These are phyloP conservation scores for Ogataea henricii DNA, from an alignment of 805 yeast genomes.

Conservation along the genomic window DNA sequence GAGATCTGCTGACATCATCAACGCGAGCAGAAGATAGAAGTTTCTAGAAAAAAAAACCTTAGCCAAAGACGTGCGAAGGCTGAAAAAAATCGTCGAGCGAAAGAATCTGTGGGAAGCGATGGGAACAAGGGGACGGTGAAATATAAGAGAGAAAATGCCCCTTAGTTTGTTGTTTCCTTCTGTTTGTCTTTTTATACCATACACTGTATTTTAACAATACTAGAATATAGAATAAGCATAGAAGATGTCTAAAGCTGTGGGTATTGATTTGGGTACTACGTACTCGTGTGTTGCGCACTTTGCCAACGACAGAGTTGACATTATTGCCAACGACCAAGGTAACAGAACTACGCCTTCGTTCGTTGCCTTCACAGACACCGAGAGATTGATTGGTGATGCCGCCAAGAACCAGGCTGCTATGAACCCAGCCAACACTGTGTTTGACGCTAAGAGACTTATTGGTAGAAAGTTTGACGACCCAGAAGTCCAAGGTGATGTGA, in stretches of 20 bases:
- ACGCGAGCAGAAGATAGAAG: constrained; percentile 10
- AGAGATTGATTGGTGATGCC: constrained; percentile 94
- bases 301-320: constrained; percentile 89
- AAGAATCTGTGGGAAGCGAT: constrained; percentile 10
- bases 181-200: not conserved
- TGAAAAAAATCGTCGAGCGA: constrained; percentile 6
- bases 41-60: constrained; percentile 19
- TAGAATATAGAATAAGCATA: constrained; percentile 1
- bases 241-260: constrained; percentile 55
- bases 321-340: constrained; percentile 97
- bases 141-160: constrained; percentile 1
- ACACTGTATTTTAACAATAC: constrained; percentile 2
- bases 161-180: not conserved
- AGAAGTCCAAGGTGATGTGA: constrained; percentile 76
- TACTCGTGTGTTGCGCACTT: constrained; percentile 97
- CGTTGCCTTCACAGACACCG: constrained; percentile 91
- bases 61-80: constrained; percentile 8
- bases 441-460: constrained; percentile 89
- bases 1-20: constrained; percentile 7
- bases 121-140: constrained; percentile 1
- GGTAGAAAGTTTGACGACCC: constrained; percentile 89
- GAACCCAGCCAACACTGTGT: constrained; percentile 88
- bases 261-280: constrained; percentile 85
- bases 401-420: constrained; percentile 97
- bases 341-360: constrained; percentile 97